Evolutionary conservation across 345 rosid genomes (phyloP).

Genomic region (Camelina sativa): DNA sequence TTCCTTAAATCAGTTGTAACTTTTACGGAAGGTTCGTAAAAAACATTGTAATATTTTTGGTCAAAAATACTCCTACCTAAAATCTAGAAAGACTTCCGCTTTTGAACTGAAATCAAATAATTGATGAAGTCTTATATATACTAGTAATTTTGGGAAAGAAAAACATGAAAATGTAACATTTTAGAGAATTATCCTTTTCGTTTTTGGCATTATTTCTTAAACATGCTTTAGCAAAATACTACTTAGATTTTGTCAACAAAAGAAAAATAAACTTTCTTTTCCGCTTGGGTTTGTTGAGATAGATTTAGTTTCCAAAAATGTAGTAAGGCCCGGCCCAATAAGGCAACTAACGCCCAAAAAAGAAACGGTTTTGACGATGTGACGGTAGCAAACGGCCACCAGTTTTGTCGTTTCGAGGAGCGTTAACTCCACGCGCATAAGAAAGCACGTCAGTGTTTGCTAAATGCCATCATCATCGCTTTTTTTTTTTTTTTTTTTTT

Average conservation of each 20-base stretch:
- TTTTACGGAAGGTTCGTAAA: not conserved
- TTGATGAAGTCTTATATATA: not conserved
- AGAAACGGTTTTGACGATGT: slow-evolving; percentile 44
- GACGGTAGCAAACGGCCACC: slow-evolving; percentile 46
- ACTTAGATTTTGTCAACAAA: too few relatives aligned
- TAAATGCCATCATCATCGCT: slow-evolving; percentile 24
- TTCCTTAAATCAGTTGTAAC: not conserved
- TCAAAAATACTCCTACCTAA: not conserved
- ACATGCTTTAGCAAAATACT: not conserved
- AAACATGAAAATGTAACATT: not conserved
- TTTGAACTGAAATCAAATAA: not conserved
- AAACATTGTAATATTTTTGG: not conserved
- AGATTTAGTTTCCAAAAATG: not conserved
- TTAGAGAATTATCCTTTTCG: not conserved
- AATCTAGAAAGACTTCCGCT: too few relatives aligned
- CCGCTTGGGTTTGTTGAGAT: too few relatives aligned
- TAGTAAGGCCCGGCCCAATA: slow-evolving; percentile 37
- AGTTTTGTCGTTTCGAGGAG: slow-evolving; percentile 45
- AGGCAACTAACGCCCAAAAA: slow-evolving; percentile 33
- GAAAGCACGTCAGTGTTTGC: not conserved
- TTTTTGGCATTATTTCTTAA: not conserved
- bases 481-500: slow-evolving; percentile 7
- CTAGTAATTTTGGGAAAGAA: not conserved
- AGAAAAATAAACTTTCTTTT: too few relatives aligned
- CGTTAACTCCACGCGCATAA: not conserved